These are phyloP conservation scores for Saccharomyces hybrid DNA, from an alignment of 1,139 yeast species.

Conservation along the genomic window DNA sequence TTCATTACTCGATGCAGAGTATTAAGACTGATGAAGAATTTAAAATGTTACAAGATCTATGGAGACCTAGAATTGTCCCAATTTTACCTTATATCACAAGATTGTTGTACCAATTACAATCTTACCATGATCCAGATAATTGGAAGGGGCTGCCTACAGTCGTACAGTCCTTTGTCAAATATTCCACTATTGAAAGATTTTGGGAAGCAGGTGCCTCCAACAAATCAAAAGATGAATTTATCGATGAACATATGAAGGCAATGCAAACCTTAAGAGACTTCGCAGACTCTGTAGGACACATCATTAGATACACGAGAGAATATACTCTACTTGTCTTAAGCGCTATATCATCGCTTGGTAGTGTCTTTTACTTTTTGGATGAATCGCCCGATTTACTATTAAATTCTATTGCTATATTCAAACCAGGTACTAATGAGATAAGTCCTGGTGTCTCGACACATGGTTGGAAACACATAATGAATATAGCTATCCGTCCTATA, in stretches of 20 bases:
- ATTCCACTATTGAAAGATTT: constrained; percentile 84
- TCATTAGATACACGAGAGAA: constrained; percentile 89
- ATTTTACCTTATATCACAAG: constrained; percentile 86
- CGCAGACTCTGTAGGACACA: constrained; percentile 97
- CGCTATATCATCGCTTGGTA: constrained; percentile 83
- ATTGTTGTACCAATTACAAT: constrained; percentile 80
- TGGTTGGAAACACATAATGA: constrained; percentile 95
- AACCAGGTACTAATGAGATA: constrained; percentile 74
- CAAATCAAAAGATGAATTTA: constrained; percentile 87
- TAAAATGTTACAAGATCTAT: constrained; percentile 59
- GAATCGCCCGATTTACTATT: constrained; percentile 62
- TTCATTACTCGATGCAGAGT: constrained; percentile 91
- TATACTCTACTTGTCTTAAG: constrained; percentile 88
- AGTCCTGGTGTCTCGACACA: constrained; percentile 76
- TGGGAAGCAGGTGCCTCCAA: constrained; percentile 98
- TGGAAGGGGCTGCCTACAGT: constrained; percentile 84
- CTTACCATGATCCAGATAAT: constrained; percentile 87
- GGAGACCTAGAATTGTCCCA: constrained; percentile 93
- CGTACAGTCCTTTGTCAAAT: constrained; percentile 82
- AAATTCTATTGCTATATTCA: constrained; percentile 41
- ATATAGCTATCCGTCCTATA: constrained; percentile 77
- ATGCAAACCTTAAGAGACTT: constrained; percentile 89
- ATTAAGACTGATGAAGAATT: constrained; percentile 72
- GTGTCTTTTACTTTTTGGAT: constrained; percentile 80
- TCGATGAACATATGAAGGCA: constrained; percentile 90